Base-by-base conservation (phyloP, 805 yeast genomes). In the Saturnispora zaruensis region DNA sequence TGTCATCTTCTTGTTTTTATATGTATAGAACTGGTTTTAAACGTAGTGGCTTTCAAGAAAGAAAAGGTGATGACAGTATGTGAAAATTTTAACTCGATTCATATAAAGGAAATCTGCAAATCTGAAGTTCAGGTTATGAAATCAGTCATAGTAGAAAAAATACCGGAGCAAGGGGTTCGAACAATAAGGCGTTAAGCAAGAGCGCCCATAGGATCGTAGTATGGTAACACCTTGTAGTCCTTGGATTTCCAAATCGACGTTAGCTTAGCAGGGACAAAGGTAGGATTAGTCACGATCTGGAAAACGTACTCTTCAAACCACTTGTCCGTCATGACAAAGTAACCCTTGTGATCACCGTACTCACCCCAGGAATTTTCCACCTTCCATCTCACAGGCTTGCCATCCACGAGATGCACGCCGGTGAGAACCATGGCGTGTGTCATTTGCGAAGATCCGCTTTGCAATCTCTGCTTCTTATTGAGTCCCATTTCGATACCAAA, bases 391-490 rank as follows among this genome's bases (percentile, higher is more conserved):
- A 77, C 66, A 24, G 89, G 87, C 56, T 73, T 71, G 6, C 81
- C 84, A 32, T 72, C 66, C 36, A 65, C 54, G 26, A 88, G 64
- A 65, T 87, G 90, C 46, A 86, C 93, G 40, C 86, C 95, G 20
- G 88, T 81, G 54, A 87, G 75, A 6, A 82, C 79, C 96, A 87
- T 87, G 30, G 96, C 96, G 61, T 87, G 96, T 14, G 95, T 87
- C 93, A 88, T 86, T 57, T 78, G 74, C 23, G 90, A 82, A 5
- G 70, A 66, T 9, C 68, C 69, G 11, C 68, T 53, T 52, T 63
- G 48, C 28, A 66, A 53, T 38, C 70, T 58, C 52, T 65, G 68
- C 30, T 59, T 61, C 50, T 73, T 73, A 33, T 66, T 59, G 24
- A 66, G 41, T 41, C 64, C 63, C 54, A 66, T 57, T 26, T 51